Evolutionary conservation across 192 early-diverging fungal species (phyloP).

Genomic region (Entomortierella parvispora): DNA sequence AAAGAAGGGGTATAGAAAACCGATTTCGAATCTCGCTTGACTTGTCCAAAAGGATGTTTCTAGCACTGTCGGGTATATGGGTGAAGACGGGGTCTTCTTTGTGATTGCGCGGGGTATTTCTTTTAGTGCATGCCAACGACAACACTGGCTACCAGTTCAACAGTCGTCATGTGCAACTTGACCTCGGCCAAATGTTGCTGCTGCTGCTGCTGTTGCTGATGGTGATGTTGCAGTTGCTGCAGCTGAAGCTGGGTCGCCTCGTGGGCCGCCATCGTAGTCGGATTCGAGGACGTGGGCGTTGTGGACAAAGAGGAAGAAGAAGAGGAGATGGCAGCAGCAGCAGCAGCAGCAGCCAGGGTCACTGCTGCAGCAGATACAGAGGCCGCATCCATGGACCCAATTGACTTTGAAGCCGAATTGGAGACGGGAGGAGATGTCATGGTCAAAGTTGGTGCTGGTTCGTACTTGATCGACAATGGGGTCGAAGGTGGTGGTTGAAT

Average conservation of each 20-base stretch:
- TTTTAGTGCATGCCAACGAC: neutral
- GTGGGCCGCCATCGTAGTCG: neutral
- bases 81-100: no score
- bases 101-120: no score
- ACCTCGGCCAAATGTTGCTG: slow-evolving; percentile 1
- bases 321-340: neutral
- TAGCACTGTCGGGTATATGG: no score
- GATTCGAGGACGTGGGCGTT: slow-evolving; percentile 11
- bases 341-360: slow-evolving; percentile 1
- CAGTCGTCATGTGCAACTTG: neutral
- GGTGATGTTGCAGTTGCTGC: slow-evolving; percentile 5
- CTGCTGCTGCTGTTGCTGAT: neutral
- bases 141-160: neutral
- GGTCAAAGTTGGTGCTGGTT: no score
- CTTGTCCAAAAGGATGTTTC: no score
- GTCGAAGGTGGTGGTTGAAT: no score
- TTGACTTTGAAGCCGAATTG: no score
- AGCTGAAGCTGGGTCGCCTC: neutral
- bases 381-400: no score
- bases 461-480: no score
- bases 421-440: no score
- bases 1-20: no score
- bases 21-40: no score
- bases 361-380: neutral
- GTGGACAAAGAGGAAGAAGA: slow-evolving; percentile 15